These are phyloP conservation scores for Penicillium atrosanguineum DNA, from an alignment of 495 filamentous ascomycete genomes.

Conservation along the genomic window DNA sequence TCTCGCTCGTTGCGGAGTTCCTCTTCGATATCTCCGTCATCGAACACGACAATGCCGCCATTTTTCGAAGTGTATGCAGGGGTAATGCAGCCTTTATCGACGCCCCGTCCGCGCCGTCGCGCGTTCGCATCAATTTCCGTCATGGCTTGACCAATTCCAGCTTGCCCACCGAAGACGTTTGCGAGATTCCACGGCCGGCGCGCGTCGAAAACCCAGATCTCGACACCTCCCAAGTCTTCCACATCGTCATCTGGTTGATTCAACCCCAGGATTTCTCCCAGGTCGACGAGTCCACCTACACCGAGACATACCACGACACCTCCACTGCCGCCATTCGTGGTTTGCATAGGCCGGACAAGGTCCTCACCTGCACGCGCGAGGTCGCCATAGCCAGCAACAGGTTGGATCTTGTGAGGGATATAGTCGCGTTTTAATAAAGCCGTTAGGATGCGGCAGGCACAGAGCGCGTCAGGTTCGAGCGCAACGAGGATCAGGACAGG, in stretches of 20 bases:
- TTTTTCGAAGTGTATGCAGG: constrained; percentile 69
- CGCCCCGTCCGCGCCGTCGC: constrained; percentile 47
- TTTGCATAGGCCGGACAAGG: constrained; percentile 78
- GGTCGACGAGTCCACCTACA: constrained; percentile 84
- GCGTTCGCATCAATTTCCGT: constrained; percentile 49
- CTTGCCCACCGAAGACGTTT: constrained; percentile 82
- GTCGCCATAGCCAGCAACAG: constrained; percentile 88
- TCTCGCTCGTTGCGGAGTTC: constrained; percentile 71
- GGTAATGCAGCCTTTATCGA: constrained; percentile 65
- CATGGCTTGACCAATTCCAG: constrained; percentile 43
- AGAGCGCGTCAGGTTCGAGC: constrained; percentile 92
- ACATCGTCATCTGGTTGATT: constrained; percentile 49
- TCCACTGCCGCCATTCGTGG: constrained; percentile 72
- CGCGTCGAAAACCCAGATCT: constrained; percentile 93
- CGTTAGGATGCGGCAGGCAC: constrained; percentile 91
- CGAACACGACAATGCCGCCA: constrained; percentile 87
- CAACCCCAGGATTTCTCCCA: constrained; percentile 71
- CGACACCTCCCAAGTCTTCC: constrained; percentile 68
- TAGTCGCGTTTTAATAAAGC: constrained; percentile 91
- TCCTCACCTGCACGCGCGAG: constrained; percentile 73
- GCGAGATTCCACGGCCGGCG: constrained; percentile 90
- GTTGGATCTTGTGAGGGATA: constrained; percentile 96
- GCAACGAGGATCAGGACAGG: constrained; percentile 91
- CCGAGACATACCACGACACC: constrained; percentile 91
- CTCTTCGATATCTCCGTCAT: constrained; percentile 94